Evolutionary conservation across 78 protist species (phyloP).

Genomic region (Tieghemostelium lacteum): DNA sequence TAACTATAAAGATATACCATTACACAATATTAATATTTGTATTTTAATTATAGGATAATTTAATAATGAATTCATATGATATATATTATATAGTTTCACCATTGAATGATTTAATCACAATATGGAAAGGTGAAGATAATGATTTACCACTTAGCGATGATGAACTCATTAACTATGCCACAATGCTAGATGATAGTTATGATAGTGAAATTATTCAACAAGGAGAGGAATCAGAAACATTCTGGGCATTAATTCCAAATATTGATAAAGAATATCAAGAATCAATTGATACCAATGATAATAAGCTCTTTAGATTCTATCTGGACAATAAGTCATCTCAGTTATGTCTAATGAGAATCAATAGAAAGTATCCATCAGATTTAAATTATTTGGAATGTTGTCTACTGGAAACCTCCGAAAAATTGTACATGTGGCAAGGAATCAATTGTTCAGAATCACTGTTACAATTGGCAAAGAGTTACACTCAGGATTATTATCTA

Average conservation of each 20-base stretch:
- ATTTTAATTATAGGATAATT: not conserved
- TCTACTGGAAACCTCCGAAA: slow-evolving; percentile 6
- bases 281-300: not conserved
- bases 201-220: not conserved
- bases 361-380: slow-evolving; percentile 27
- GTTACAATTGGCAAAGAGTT: not conserved
- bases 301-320: slow-evolving; percentile 28
- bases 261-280: not conserved
- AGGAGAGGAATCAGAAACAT: not conserved
- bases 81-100: slow-evolving; percentile 8
- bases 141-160: not conserved
- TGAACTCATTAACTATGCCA: slow-evolving; percentile 28
- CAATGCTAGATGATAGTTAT: slow-evolving; percentile 20
- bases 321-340: not conserved
- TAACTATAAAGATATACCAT: too few species aligned
- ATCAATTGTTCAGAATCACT: slow-evolving; percentile 8
- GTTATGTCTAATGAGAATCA: not conserved
- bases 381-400: slow-evolving; percentile 13
- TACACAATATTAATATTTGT: not conserved
- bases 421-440: slow-evolving; percentile 51
- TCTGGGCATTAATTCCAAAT: slow-evolving; percentile 46
- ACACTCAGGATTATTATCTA: slow-evolving; percentile 19
- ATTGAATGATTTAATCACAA: not conserved
- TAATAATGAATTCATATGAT: slow-evolving; percentile 4
- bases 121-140: slow-evolving; percentile 43